These are phyloP conservation scores for Phytophthora sp. DNA, from an alignment of 352 stramenopile species.

Conservation along the genomic window DNA sequence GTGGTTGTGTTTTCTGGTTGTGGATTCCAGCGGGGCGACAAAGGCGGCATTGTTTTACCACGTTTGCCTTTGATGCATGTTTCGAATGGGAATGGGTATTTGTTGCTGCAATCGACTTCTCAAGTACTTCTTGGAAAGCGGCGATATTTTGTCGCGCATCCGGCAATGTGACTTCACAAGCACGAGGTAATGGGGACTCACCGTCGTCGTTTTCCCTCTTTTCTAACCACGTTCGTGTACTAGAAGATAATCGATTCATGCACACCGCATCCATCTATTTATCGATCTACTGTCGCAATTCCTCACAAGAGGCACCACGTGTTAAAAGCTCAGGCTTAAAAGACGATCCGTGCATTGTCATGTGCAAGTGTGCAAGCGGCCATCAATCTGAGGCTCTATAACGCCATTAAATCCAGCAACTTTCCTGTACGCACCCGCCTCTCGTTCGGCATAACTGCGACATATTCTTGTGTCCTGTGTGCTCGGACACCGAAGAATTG, in stretches of 20 bases:
- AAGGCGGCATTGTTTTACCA: background rate
- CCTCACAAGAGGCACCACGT: background rate
- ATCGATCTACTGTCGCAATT: background rate
- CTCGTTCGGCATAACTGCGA: background rate
- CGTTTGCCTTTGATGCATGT: background rate
- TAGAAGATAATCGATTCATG: background rate
- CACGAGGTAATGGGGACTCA: background rate
- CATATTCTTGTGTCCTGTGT: background rate
- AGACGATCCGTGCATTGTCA: background rate
- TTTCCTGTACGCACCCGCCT: background rate
- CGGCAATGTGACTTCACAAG: background rate
- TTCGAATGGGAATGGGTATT: background rate
- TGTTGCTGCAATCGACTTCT: background rate
- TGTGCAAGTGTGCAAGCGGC: background rate
- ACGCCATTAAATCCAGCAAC: constrained; percentile 2
- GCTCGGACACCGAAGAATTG: background rate
- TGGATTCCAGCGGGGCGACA: background rate
- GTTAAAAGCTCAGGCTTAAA: background rate
- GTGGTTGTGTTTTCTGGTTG: no score
- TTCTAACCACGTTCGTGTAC: background rate
- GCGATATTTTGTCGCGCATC: background rate
- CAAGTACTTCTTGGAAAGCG: background rate
- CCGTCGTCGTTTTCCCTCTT: background rate
- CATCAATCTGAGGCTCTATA: constrained; percentile 11
- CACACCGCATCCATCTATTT: background rate